phyloP scores from a whole-genome alignment of 2,329 filamentous ascomycete species.

The Setomelanomma holmii region DNA sequence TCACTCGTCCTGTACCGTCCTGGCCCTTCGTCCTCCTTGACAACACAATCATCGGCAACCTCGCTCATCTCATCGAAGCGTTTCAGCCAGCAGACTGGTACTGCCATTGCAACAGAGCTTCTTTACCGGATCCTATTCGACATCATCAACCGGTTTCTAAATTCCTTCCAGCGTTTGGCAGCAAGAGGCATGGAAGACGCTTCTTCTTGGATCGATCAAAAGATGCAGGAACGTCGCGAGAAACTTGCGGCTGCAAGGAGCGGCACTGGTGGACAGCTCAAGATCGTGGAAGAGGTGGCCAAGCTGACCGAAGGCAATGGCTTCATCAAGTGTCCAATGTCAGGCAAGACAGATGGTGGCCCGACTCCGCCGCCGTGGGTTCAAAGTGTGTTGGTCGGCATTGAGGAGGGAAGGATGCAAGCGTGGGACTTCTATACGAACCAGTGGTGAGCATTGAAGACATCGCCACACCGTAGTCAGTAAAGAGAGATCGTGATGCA shows the following conservation, averaged over 20 bases:
- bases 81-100: constrained; percentile 29
- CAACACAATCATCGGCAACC: constrained; percentile 5
- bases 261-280: constrained; percentile 1
- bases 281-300: constrained; percentile 31
- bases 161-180: constrained; percentile 32
- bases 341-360: constrained; percentile 4
- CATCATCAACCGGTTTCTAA: constrained; percentile 35
- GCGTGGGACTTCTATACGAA: constrained; percentile 37
- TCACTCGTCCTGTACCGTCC: constrained; percentile 21
- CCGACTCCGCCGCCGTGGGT: constrained; percentile 34
- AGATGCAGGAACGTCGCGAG: constrained; percentile 24
- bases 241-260: constrained; percentile 2
- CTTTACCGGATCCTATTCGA: constrained; percentile 41
- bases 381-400: constrained; percentile 31
- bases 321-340: constrained; percentile 29
- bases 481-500: too few relatives aligned
- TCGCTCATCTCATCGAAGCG: constrained; percentile 20
- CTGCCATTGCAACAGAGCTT: constrained; percentile 37
- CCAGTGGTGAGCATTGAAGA: too few relatives aligned
- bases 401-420: constrained; percentile 34
- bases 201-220: constrained; percentile 31
- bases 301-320: constrained; percentile 27
- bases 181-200: constrained; percentile 30
- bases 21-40: constrained; percentile 4
- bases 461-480: too few relatives aligned